Base-by-base conservation (phyloP, 805 yeast species). In the Pichia heedii region DNA sequence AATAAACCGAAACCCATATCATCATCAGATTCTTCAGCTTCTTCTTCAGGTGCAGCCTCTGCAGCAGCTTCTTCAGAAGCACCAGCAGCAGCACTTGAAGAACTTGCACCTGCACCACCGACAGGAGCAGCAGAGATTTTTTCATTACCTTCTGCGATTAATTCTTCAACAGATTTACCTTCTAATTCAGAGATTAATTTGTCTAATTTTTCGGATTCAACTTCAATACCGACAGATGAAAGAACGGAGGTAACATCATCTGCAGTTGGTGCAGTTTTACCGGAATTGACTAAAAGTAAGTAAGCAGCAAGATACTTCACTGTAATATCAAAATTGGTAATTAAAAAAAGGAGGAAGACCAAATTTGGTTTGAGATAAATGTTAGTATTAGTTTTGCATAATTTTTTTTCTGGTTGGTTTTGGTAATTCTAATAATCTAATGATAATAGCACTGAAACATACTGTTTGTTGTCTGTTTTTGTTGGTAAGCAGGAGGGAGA, bases 281-380 rank as follows among this genome's bases (percentile, higher is more conserved):
- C 93, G 71, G 89, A 87, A 73, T 84, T 84, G 65, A 73, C 82
- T 69, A 84, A 81, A 73, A 84, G 79, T 72, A 84, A 81, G 77
- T 84, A 84, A 74, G 94, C 90, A 74, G 94, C 94, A 75, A 84
- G 76, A 81, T 84, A 84, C 75, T 83, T 84, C 93, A 84, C 77
- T 73, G 49, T 41, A 29, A n/a, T n/a, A n/a, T n/a, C n/a, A n/a
- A n/a, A n/a, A n/a, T n/a, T 29, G 32, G 15, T 12, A 41, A 37
- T 4, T 44, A 22, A 22, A 16, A 13, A 22, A 33, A 27, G 39
- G 22, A 33, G 18, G 16, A 9, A 18, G n/a, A 27, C 13, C 2
- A 36, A 22, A 29, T 15, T 16, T 5, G n/a, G n/a, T n/a, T n/a
- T n/a, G n/a, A n/a, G n/a, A n/a, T n/a, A n/a, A n/a, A 32, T 24